These are phyloP conservation scores for Lentinula sp. DNA, from an alignment of 768 basidiomycete species.

Conservation along the genomic window DNA sequence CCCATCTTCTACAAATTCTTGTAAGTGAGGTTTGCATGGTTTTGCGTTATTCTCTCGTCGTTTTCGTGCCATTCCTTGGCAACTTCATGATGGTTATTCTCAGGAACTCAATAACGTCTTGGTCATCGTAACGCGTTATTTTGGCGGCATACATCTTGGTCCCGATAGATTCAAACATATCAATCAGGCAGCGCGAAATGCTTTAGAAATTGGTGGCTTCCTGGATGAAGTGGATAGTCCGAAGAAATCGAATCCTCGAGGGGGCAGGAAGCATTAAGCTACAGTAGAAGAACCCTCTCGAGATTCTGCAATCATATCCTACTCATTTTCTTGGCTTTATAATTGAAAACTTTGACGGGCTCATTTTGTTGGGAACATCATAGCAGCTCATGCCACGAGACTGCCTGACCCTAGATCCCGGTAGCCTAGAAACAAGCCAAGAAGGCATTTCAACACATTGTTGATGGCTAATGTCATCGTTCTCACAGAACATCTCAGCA, in stretches of 20 bases:
- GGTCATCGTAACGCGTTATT: constrained; percentile 90
- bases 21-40: constrained; percentile 31
- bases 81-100: not conserved
- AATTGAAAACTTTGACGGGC: no score
- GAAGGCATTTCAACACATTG: no score
- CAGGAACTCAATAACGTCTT: constrained; percentile 81
- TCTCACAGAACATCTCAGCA: no score
- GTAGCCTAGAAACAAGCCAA: no score
- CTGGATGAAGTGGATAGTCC: constrained; percentile 42
- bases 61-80: not conserved
- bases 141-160: constrained; percentile 87
- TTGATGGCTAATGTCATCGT: no score
- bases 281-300: no score
- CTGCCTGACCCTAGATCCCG: no score
- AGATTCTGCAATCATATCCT: no score
- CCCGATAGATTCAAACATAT: constrained; percentile 91
- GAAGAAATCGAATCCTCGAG: constrained; percentile 2
- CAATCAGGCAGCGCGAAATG: constrained; percentile 91
- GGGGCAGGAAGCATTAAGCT: constrained; percentile 3
- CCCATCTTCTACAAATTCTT: constrained; percentile 85
- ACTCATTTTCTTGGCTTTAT: no score
- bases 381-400: no score
- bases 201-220: constrained; percentile 84
- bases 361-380: no score
- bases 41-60: not conserved